A percentile compares a stretch with the other conserved stretches of the same genome.
Conservation (phyloP, 176 grass and related monocot genomes). For the Panicum miliaceum region DNA sequence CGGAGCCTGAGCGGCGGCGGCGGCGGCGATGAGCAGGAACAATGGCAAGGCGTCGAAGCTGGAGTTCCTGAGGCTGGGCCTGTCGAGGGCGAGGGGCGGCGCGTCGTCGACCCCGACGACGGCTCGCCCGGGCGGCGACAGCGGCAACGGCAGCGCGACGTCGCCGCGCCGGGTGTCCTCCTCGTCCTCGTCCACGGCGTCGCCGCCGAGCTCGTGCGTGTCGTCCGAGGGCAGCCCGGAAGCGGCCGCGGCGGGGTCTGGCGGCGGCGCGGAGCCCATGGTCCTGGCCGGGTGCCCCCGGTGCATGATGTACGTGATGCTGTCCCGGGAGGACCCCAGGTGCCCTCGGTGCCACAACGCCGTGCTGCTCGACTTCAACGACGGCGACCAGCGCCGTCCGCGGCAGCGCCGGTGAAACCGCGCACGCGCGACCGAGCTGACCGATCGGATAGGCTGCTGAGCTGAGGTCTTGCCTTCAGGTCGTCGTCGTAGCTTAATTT, state of each 20-base stretch:
- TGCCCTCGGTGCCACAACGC: conserved; percentile 91
- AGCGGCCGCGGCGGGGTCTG: neutral
- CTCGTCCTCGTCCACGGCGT: conserved; percentile 59
- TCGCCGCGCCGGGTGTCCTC: conserved; percentile 53
- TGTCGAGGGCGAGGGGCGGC: conserved; percentile 54
- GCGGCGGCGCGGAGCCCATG: conserved; percentile 59
- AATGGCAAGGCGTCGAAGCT: conserved; percentile 77
- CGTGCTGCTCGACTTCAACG: conserved; percentile 90
- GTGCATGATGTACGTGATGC: conserved; percentile 99
- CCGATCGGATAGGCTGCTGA: neutral
- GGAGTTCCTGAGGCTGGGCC: conserved; percentile 65
- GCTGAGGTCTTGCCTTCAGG: conserved; percentile 4
- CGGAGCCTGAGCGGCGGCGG: neutral
- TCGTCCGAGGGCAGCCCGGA: conserved; percentile 92
- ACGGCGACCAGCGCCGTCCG: conserved; percentile 51
- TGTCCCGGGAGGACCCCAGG: conserved; percentile 84
- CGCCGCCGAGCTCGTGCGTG: conserved; percentile 93
- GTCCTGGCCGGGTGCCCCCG: conserved; percentile 85
- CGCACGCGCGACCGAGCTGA: neutral
- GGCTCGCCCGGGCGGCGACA: conserved; percentile 28
- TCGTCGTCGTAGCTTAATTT: conserved; percentile 26
- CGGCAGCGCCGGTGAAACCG: conserved; percentile 47
- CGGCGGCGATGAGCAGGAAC: conserved; percentile 74
- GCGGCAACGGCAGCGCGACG: conserved; percentile 20
- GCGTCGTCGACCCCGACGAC: conserved; percentile 42